Evolutionary conservation across 495 filamentous ascomycete genomes (phyloP).

Genomic region (Trichocladium antarcticum): DNA sequence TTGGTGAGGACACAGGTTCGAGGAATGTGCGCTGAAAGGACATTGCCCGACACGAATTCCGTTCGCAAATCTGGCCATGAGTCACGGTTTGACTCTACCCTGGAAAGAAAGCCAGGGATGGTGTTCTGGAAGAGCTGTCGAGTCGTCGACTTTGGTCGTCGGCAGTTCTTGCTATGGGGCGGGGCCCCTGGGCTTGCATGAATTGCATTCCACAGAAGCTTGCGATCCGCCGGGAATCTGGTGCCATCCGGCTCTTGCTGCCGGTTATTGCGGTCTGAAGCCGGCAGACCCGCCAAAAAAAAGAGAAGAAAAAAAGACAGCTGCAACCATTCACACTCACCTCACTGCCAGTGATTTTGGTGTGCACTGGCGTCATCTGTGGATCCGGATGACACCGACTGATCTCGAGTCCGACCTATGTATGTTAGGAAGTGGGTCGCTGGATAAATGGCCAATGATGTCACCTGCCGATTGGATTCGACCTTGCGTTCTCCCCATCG

Average conservation of each 20-base stretch:
- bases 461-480: constrained; percentile 14
- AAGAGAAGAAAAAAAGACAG: not conserved
- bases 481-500: not conserved
- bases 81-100: no score
- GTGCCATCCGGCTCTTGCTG: not conserved
- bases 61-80: not conserved
- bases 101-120: not conserved
- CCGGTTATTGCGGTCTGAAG: not conserved
- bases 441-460: constrained; percentile 19
- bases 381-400: constrained; percentile 13
- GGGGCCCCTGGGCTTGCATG: not conserved
- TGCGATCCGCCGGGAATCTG: not conserved
- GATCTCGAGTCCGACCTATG: no score
- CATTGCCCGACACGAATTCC: not conserved
- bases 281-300: not conserved
- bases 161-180: no score
- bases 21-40: no score
- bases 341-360: not conserved
- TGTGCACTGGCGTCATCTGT: constrained; percentile 9
- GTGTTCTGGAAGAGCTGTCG: no score
- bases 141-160: no score
- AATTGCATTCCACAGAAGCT: not conserved
- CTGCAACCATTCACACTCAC: not conserved
- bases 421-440: constrained; percentile 8
- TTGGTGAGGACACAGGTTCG: no score